Conservation (phyloP, 2,329 filamentous ascomycete species). For the Ophiostoma pallidulum region DNA sequence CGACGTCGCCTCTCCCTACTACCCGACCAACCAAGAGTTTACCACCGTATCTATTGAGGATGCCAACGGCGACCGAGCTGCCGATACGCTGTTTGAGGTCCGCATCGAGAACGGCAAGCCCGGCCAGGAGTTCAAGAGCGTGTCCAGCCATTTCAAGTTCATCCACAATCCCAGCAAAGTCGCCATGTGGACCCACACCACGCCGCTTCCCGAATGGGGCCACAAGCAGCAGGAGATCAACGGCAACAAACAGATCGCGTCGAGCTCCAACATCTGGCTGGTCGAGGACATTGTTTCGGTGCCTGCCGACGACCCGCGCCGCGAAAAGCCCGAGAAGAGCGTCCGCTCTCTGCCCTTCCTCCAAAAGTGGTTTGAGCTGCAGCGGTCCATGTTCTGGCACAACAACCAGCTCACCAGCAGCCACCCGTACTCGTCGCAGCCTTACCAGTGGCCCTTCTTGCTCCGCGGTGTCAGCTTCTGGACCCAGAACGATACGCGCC, state of each 20-base stretch:
- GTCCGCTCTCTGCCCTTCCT: constrained; percentile 82
- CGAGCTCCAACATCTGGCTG: constrained; percentile 89
- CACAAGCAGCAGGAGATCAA: constrained; percentile 99
- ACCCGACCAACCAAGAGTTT: constrained; percentile 97
- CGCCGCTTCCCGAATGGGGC: constrained; percentile 91
- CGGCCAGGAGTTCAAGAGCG: constrained; percentile 76
- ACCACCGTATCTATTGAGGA: constrained; percentile 69
- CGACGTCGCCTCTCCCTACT: constrained; percentile 93
- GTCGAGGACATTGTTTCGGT: constrained; percentile 85
- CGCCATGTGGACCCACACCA: constrained; percentile 97
- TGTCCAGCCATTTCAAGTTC: constrained; percentile 90
- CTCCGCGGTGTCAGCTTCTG: constrained; percentile 97
- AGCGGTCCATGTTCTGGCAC: constrained; percentile 98
- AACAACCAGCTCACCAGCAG: constrained; percentile 97
- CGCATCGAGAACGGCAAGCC: constrained; percentile 78
- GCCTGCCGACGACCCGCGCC: constrained; percentile 59
- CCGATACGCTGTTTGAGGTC: constrained; percentile 90
- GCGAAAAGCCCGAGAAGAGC: constrained; percentile 65
- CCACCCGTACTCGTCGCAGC: constrained; percentile 90
- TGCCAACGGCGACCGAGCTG: constrained; percentile 62
- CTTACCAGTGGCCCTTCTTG: constrained; percentile 96
- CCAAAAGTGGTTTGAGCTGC: constrained; percentile 90
- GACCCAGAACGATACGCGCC: constrained; percentile 88
- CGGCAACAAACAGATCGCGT: constrained; percentile 89
- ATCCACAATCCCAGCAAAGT: constrained; percentile 92